Base-by-base conservation (phyloP, 2,329 filamentous ascomycete genomes). In the Trichoderma citrinoviride region DNA sequence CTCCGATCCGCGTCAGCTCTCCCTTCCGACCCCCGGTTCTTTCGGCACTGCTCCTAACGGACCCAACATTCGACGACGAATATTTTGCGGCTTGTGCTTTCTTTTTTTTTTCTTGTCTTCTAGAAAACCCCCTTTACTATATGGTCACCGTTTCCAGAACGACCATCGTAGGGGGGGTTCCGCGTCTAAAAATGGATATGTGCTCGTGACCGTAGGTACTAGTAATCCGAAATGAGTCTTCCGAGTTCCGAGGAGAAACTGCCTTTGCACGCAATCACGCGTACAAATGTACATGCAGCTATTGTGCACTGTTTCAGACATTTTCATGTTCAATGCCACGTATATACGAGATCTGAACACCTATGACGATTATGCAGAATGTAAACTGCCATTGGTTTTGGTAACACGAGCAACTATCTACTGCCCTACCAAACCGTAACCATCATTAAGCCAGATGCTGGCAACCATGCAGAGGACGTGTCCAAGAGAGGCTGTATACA, bases 1-100 rank as follows among this genome's bases (percentile, higher is more conserved):
- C 7, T 61, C 57, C 46, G 57, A 52, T 61, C 57, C 57, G 57
- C 46, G 57, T 50, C 40, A 40, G 27, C 57, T 40, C 47, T 27
- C 40, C 47, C 49, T 43, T 37, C 10, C 29, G 14, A 33, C 29
- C 29, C 29, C 29, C 29, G 2, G 5, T 29, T 21, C 21, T 44
- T 25, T 33, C 54, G 57, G 57, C 46, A 50, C 29, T 52, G 43
- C 44, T 43, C 27, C 47, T 50, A 50, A 19, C n/a, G 33, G 57
- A 41, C 44, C 37, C 57, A 60, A 25, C 43, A 23, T 60, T 60
- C 43, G 56, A 60, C 29, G 15, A 37, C 33, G 33, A 37, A 12
- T 12, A 37, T 37, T 37, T 37, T 14, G 3, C 12, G 7, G 17
- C 19, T 2, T 25, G 1, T 61, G 17, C 25, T 53, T 25, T 23